Evolutionary conservation across 2,329 filamentous ascomycete genomes (phyloP).

Genomic region (Microsporum ferrugineum): DNA sequence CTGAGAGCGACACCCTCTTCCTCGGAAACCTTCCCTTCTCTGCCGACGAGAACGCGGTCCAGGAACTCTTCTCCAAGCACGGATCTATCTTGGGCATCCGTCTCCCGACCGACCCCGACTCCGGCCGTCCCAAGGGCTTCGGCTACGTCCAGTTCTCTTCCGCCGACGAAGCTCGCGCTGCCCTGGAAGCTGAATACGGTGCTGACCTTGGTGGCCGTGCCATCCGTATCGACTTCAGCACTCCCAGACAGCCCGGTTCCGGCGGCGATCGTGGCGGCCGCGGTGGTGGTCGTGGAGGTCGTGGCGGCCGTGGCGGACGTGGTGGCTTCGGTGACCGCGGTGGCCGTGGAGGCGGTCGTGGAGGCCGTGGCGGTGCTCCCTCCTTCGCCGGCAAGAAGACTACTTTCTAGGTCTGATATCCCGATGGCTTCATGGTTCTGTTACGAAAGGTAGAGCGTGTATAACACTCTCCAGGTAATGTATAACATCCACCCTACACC

Average conservation of each 20-base stretch:
- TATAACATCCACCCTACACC: constrained; percentile 5
- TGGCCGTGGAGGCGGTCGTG: constrained; percentile 40
- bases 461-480: constrained; percentile 9
- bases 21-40: constrained; percentile 85
- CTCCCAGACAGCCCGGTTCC: constrained; percentile 50
- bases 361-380: constrained; percentile 36
- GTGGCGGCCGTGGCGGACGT: constrained; percentile 43
- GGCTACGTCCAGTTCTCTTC: constrained; percentile 78
- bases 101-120: constrained; percentile 77
- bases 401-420: constrained; percentile 44
- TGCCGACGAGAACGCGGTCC: constrained; percentile 62
- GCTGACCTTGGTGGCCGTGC: constrained; percentile 59
- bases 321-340: constrained; percentile 32
- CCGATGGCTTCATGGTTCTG: neutral
- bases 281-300: constrained; percentile 42
- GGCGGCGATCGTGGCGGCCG: constrained; percentile 35
- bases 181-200: constrained; percentile 59
- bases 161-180: constrained; percentile 70
- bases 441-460: neutral
- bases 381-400: constrained; percentile 68
- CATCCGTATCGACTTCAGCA: constrained; percentile 73
- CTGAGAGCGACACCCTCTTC: constrained; percentile 77
- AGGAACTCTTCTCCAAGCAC: constrained; percentile 60
- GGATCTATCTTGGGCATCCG: constrained; percentile 66
- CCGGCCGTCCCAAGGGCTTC: constrained; percentile 79